Evolutionary conservation across 2,329 filamentous ascomycete genomes (phyloP).

Genomic region (Sporothrix luriei): DNA sequence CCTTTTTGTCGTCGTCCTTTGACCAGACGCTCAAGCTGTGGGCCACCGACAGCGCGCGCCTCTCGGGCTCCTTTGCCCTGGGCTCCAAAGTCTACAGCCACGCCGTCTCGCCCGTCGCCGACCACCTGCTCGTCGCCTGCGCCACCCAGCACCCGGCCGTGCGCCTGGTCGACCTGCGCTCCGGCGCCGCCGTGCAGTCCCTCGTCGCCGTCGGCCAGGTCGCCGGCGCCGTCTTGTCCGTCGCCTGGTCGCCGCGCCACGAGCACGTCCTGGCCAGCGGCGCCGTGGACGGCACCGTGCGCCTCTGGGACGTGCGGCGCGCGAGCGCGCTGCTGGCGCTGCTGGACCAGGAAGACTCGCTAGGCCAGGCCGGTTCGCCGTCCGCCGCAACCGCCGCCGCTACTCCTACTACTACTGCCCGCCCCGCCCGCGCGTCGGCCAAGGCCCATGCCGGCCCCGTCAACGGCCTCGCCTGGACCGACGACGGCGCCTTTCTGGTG

Average conservation of each 20-base stretch:
- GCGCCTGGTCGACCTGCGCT: slow-evolving; percentile 81
- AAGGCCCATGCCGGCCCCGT: slow-evolving; percentile 79
- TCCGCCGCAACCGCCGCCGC: too few species aligned
- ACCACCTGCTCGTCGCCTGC: slow-evolving; percentile 79
- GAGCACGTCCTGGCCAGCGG: slow-evolving; percentile 82
- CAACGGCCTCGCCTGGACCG: slow-evolving; percentile 83
- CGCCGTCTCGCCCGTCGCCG: slow-evolving; percentile 71
- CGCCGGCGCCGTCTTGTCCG: slow-evolving; percentile 65
- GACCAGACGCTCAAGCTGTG: slow-evolving; percentile 77
- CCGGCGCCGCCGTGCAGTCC: slow-evolving; percentile 73
- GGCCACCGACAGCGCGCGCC: slow-evolving; percentile 62
- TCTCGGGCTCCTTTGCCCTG: slow-evolving; percentile 69
- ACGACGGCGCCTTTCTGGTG: slow-evolving; percentile 74
- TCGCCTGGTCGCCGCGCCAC: slow-evolving; percentile 79
- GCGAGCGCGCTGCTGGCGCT: slow-evolving; percentile 74
- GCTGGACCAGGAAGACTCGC: slow-evolving; percentile 80
- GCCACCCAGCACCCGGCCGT: slow-evolving; percentile 84
- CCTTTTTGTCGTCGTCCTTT: slow-evolving; percentile 76
- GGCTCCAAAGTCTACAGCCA: slow-evolving; percentile 74
- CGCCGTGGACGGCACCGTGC: slow-evolving; percentile 78
- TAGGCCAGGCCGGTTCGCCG: slow-evolving; percentile 60
- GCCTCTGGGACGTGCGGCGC: slow-evolving; percentile 85
- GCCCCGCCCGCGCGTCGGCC: slow-evolving; percentile 49
- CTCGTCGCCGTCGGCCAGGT: slow-evolving; percentile 63
- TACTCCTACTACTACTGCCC: too few species aligned